Evolutionary conservation across 179 eudicot species (phyloP), one percentile per base, ranked within the genome.

Genomic region (Silene vulgaris): DNA sequence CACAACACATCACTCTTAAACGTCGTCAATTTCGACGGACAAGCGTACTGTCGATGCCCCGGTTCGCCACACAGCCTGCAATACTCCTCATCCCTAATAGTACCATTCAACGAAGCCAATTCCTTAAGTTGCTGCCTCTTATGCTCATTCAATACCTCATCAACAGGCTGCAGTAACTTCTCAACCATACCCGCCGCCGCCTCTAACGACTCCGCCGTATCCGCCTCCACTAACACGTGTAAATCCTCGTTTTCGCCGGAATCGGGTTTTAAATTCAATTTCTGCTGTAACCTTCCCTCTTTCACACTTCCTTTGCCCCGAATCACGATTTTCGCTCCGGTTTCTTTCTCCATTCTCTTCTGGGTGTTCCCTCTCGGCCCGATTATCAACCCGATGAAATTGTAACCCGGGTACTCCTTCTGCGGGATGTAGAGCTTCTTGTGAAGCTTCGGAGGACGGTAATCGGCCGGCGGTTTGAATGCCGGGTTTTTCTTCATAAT

Each of bases 291-390:
- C 82, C 92, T 78, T 11, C 97, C 95, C 73, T 89, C 95, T 76
- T 93, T 93, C 57, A 88, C 82, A 16, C 93, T 88, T 29, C 97
- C 97, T 85, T 93, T 93, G 16, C 98, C 98, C 28, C 98, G 82
- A 78, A 93, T 89, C 68, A 89, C 95, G 79, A 93, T 91, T 80
- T 93, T 93, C 0, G 98, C 97, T 43, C 98, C 97, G 0, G 95
- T 93, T 81, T 93, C 98, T 76, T 81, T 89, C 77, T 90, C 98
- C 98, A 93, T 91, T 62, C 95, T 85, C 80, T 93, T 93, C 85
- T 93, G 98, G 0, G 98, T 93, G 69, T 93, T 93, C 63, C 98
- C 98, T 30, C 98, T 89, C 0, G 98, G 98, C 17, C 98, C 98
- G 72, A 93, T 93, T 7, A 93, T 93, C 78, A 93, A 69, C 4